Percentiles rank a stretch among this genome's conserved stretches.
Conservation (phyloP, 257 asterid genomes). For the Penstemon davidsonii region DNA sequence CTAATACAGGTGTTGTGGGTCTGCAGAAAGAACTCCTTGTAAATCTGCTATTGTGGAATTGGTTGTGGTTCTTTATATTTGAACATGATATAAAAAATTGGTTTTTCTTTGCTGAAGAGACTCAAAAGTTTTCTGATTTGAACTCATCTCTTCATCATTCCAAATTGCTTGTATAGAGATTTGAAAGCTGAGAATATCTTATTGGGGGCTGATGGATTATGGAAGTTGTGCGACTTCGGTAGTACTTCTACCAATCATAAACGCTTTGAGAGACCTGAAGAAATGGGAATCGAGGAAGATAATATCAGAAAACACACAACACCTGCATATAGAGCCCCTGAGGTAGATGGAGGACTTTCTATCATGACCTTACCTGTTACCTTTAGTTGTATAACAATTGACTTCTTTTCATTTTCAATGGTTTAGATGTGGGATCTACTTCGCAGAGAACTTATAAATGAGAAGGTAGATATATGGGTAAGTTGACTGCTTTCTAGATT, state of each 20-base stretch:
- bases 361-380: conserved; percentile 33
- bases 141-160: conserved; percentile 23
- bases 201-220: conserved; percentile 88
- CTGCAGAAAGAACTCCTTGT: conserved; percentile 16
- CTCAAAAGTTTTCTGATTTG: not conserved
- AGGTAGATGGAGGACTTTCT: conserved; percentile 63
- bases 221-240: conserved; percentile 98
- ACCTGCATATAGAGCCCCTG: conserved; percentile 99
- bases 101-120: conserved; percentile 22
- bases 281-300: conserved; percentile 99
- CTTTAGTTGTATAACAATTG: conserved; percentile 42
- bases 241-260: conserved; percentile 93
- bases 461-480: conserved; percentile 99
- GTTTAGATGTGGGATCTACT: conserved; percentile 96
- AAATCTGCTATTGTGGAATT: not conserved
- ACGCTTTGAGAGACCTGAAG: conserved; percentile 95
- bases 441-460: conserved; percentile 81
- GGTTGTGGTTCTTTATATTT: not conserved
- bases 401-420: conserved; percentile 44
- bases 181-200: conserved; percentile 96
- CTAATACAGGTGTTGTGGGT: not conserved
- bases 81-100: conserved; percentile 10
- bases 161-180: conserved; percentile 60
- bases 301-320: conserved; percentile 92
- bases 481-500: conserved; percentile 35